Evolutionary conservation across 805 yeast genomes (phyloP).

Genomic region (Wickerhamiella azymoides): DNA sequence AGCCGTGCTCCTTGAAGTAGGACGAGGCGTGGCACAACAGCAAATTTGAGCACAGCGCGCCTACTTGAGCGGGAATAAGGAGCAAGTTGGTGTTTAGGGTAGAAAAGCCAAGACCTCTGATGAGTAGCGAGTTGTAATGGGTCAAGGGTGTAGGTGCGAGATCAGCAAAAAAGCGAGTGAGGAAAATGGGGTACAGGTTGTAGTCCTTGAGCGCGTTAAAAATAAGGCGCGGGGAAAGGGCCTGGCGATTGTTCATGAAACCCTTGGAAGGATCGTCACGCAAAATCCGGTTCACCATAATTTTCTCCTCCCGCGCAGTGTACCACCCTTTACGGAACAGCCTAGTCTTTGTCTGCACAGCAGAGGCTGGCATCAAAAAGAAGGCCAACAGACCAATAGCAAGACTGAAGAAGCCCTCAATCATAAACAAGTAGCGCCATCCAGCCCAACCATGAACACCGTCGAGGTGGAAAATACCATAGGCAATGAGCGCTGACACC

Average conservation of each 20-base stretch:
- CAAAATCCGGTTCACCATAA: slow-evolving; percentile 43
- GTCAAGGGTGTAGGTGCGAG: slow-evolving; percentile 29
- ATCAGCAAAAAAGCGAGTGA: slow-evolving; percentile 32
- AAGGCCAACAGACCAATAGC: slow-evolving; percentile 36
- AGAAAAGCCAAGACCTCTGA: slow-evolving; percentile 36
- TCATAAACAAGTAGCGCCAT: slow-evolving; percentile 53
- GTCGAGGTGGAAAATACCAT: slow-evolving; percentile 39
- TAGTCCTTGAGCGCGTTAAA: slow-evolving; percentile 33
- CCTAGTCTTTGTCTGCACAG: slow-evolving; percentile 39
- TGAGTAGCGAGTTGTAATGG: slow-evolving; percentile 35
- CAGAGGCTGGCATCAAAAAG: slow-evolving; percentile 42
- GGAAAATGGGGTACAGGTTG: slow-evolving; percentile 42
- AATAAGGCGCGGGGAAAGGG: slow-evolving; percentile 32
- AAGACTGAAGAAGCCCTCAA: slow-evolving; percentile 48
- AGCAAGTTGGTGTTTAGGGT: slow-evolving; percentile 38
- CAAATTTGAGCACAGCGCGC: slow-evolving; percentile 17
- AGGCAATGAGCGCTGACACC: slow-evolving; percentile 35
- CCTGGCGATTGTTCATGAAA: slow-evolving; percentile 49
- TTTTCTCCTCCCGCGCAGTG: slow-evolving; percentile 40
- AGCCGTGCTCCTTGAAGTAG: slow-evolving; percentile 10
- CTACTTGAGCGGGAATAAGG: slow-evolving; percentile 34
- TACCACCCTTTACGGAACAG: slow-evolving; percentile 40
- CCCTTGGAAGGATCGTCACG: slow-evolving; percentile 55
- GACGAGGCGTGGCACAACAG: slow-evolving; percentile 10
- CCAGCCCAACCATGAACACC: slow-evolving; percentile 35